Evolutionary conservation across 805 yeast species (phyloP), one percentile per base, ranked within the genome.

Genomic region (Starmerella floricola): DNA sequence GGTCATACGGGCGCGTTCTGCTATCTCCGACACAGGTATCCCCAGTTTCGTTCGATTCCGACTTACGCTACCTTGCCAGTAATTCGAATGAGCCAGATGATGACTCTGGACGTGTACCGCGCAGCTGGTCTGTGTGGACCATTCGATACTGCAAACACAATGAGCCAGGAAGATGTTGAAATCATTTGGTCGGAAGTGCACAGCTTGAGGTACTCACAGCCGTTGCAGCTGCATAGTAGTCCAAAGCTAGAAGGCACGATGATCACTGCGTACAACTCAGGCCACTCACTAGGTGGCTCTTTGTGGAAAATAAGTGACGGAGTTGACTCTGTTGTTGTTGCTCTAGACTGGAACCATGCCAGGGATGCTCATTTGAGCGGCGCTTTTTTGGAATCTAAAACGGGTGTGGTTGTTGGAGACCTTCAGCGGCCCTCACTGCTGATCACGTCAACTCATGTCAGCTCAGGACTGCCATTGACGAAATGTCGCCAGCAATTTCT

Each of bases 271-370:
- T 76, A 78, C 52, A 86, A 82, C 58, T 78, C 96, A 0, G 99
- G 99, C 3, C 95, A 84, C 56, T 70, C 94, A 0, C 68, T 91
- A 23, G 99, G 99, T 47, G 97, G 98, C 12, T 76, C 94, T 0
- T 74, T 87, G 35, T 87, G 96, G 96, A 65, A 78, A 29, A 59
- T 88, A 10, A 70, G 72, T 34, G 77, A 78, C 42, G 76, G 79
- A 47, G 72, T 78, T 15, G 96, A 88, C 51, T 79, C 79, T 48
- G 64, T 87, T n/a, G 66, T 88, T 2, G 84, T 85, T 59, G 94
- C 95, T 0, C 86, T 91, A 2, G 76, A 81, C 34, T 91, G 97
- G 97, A 88, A 87, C 59, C 97, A 91, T 57, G 78, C 96, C 1
- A 77, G 76, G 50, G 97, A 88, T 56, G 72, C 83, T 0, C 86